phyloP scores from a whole-genome alignment of 2,329 filamentous ascomycete genomes.

The Penicillium sp. region DNA sequence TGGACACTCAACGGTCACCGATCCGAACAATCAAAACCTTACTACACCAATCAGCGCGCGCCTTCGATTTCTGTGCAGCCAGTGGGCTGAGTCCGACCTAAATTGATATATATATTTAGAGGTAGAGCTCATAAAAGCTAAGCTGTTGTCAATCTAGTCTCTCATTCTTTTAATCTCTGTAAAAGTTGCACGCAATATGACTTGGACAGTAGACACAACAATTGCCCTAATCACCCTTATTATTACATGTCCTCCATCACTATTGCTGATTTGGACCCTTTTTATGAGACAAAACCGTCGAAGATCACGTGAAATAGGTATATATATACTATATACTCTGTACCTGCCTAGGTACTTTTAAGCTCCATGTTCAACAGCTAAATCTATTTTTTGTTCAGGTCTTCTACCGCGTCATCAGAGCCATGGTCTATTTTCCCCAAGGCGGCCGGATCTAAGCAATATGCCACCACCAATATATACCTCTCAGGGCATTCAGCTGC shows the following conservation, averaged over 20 bases:
- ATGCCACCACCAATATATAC: neutral
- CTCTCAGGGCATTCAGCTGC: neutral
- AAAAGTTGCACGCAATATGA: no score
- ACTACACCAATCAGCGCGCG: no score
- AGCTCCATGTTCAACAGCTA: neutral
- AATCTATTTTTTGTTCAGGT: neutral
- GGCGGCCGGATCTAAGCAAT: neutral
- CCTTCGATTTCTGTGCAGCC: no score
- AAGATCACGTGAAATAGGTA: neutral
- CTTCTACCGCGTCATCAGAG: neutral
- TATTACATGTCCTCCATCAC: constrained; percentile 2
- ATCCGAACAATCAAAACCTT: no score
- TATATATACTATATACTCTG: neutral
- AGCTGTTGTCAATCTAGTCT: neutral
- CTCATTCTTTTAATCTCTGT: neutral
- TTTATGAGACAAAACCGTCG: neutral
- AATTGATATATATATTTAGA: no score
- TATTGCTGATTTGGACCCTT: constrained; percentile 2
- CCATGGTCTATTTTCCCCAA: neutral
- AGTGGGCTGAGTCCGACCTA: no score
- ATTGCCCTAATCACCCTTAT: constrained; percentile 5
- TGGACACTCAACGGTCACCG: no score
- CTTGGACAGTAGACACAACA: constrained; percentile 2
- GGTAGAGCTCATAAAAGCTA: no score
- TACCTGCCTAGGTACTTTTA: no score